Evolutionary conservation across 768 basidiomycete genomes (phyloP), one percentile per base, ranked within the genome.

Genomic region (Terana coerulea): DNA sequence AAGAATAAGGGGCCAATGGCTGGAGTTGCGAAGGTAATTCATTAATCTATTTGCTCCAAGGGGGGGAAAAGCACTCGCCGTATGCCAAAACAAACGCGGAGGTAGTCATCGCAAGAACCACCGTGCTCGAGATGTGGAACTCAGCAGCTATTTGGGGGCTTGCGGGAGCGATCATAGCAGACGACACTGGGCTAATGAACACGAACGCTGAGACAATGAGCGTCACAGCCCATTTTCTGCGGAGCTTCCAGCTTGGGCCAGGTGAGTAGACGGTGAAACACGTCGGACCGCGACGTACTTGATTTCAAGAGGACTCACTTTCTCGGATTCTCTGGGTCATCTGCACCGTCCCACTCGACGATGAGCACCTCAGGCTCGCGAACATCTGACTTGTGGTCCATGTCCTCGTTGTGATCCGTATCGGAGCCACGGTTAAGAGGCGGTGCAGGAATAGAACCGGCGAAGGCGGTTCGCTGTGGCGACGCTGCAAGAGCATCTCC

Each of bases 151-250:
- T 58, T 50, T 79, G 74, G 5, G 55, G 53, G 1, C 73, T 70
- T 0, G 85, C 86, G 0, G 87, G 87, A 0, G 87, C 81, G 5
- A 87, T 70, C 80, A 88, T 86, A 3, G 85, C 78, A 5, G 87
- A 89, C 0, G 86, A 79, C 0, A 88, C 70, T 0, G 86, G 84
- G 6, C 72, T 74, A 30, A 87, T 84, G 61, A 87, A 84, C 0
- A 86, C 83, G 61, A 85, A 88, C 0, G 73, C 70, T 0, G 86
- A 86, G 0, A 86, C 79, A 25, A 86, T 73, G n/a, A 75, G 56
- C 0, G 83, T 85, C 0, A 79, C 80, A 0, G 72, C 76, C 86
- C 84, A 86, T 72, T 84, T 88, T 58, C 69, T 69, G 25, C 62
- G 70, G 47, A 71, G 75, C 3, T 71, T 61, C 85, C 86, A 86